Percentiles rank a stretch among this genome's conserved stretches.
Conservation (phyloP, 805 yeast genomes). For the Ogataea trehalophila region DNA sequence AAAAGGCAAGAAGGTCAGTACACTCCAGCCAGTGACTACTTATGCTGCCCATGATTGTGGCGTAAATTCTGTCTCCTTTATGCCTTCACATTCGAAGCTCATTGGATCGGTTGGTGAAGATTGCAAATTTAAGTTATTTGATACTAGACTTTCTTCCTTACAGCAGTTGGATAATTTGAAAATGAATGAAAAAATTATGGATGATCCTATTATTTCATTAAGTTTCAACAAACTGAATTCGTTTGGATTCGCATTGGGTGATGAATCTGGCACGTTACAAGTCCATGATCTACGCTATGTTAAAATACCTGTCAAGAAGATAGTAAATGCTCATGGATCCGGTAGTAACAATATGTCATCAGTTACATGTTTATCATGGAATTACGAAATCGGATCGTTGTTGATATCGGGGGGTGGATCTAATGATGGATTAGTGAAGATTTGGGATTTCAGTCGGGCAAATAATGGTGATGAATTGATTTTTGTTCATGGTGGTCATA, state of each 20-base stretch:
- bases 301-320: slow-evolving; percentile 24
- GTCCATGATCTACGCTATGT: slow-evolving; percentile 64
- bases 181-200: slow-evolving; percentile 9
- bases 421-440: slow-evolving; percentile 56
- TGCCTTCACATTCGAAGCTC: slow-evolving; percentile 53
- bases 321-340: slow-evolving; percentile 33
- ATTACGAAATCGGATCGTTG: slow-evolving; percentile 46
- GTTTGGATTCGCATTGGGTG: slow-evolving; percentile 63
- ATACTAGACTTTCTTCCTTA: slow-evolving; percentile 36
- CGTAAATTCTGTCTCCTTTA: slow-evolving; percentile 71
- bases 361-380: slow-evolving; percentile 71
- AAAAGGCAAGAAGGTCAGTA: slow-evolving; percentile 7
- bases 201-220: slow-evolving; percentile 44
- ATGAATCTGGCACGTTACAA: slow-evolving; percentile 47
- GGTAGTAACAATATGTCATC: slow-evolving; percentile 31
- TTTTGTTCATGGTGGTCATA: slow-evolving; percentile 82
- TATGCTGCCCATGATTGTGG: slow-evolving; percentile 40
- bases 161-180: background rate
- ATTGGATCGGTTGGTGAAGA: slow-evolving; percentile 69
- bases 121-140: slow-evolving; percentile 45
- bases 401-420: slow-evolving; percentile 59
- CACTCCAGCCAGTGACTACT: slow-evolving; percentile 13
- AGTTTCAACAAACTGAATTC: slow-evolving; percentile 55
- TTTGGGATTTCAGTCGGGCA: slow-evolving; percentile 48
- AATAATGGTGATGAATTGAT: slow-evolving; percentile 27